phyloP scores from a whole-genome alignment of 2,329 filamentous ascomycete species.

The Neofusicoccum laricinum region DNA sequence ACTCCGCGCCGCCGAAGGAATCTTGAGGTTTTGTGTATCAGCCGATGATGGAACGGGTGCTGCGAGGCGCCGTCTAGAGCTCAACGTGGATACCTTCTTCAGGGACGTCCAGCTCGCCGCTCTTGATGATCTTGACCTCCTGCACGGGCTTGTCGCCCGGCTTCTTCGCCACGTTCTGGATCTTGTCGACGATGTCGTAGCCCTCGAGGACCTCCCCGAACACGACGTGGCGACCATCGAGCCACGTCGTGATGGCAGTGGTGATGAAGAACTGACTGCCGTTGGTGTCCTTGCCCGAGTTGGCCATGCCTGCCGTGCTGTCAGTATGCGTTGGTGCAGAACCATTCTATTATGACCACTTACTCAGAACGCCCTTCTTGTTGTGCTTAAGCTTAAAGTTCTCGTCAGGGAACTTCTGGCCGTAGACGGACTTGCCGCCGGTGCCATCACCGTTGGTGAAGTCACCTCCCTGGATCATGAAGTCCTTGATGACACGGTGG shows the following conservation, averaged over 20 bases:
- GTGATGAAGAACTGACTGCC: constrained; percentile 73
- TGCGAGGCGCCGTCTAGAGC: constrained; percentile 54
- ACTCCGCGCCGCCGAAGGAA: constrained; percentile 37
- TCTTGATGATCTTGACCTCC: constrained; percentile 74
- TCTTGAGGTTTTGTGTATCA: constrained; percentile 44
- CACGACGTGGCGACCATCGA: constrained; percentile 80
- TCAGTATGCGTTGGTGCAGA: constrained; percentile 73
- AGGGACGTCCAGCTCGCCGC: constrained; percentile 78
- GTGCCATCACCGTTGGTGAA: constrained; percentile 81
- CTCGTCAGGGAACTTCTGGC: constrained; percentile 79
- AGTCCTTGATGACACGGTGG: constrained; percentile 86
- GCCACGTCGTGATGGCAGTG: constrained; percentile 64
- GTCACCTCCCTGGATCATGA: constrained; percentile 91
- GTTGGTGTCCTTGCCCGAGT: constrained; percentile 67
- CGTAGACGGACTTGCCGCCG: constrained; percentile 86
- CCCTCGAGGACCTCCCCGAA: constrained; percentile 88
- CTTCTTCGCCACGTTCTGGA: constrained; percentile 68
- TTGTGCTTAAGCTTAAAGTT: constrained; percentile 94
- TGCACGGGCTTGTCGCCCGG: constrained; percentile 66
- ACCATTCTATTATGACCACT: constrained; percentile 77
- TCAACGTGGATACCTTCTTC: constrained; percentile 91
- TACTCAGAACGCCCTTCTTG: constrained; percentile 71
- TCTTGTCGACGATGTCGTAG: constrained; percentile 75
- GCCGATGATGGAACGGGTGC: constrained; percentile 36
- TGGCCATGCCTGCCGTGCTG: constrained; percentile 56